phyloP scores from a whole-genome alignment of 345 rosid species.

The Tarenaya hassleriana region DNA sequence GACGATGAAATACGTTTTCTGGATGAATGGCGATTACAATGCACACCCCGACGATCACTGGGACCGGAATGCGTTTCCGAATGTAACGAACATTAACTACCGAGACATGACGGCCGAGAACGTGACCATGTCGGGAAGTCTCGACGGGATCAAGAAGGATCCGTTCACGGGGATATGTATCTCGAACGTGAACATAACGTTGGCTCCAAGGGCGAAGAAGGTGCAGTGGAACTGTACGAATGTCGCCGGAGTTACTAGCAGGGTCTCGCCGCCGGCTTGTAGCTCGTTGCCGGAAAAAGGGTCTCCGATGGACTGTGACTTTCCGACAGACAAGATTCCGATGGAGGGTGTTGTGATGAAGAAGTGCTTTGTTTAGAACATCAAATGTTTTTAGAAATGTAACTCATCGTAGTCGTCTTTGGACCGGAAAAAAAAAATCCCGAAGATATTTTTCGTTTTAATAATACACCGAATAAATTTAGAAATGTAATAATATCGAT shows the following conservation, averaged over 20 bases:
- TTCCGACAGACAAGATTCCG: conserved; percentile 51
- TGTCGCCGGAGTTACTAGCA: conserved; percentile 45
- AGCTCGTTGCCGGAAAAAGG: conserved; percentile 36
- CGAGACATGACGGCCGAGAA: conserved; percentile 51
- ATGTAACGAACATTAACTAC: conserved; percentile 45
- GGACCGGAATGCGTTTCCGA: conserved; percentile 57
- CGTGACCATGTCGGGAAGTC: conserved; percentile 44
- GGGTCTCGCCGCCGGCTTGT: conserved; percentile 53
- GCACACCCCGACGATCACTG: conserved; percentile 49
- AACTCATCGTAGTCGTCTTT: too few species aligned
- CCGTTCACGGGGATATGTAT: conserved; percentile 61
- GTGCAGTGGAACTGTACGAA: conserved; percentile 66
- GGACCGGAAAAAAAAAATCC: background rate
- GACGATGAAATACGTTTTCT: conserved; percentile 66
- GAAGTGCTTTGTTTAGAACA: conserved; percentile 33
- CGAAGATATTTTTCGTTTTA: background rate
- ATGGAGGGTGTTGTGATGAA: conserved; percentile 31
- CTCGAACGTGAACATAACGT: conserved; percentile 41
- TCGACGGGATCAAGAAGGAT: conserved; percentile 43
- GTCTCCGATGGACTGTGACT: conserved; percentile 35
- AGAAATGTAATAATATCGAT: too few species aligned
- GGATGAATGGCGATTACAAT: conserved; percentile 65
- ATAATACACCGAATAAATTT: too few species aligned
- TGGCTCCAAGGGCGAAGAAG: conserved; percentile 36
- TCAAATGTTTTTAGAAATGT: too few species aligned